Base-by-base conservation (phyloP, 2,329 filamentous ascomycete species). In the Raffaelea deltoideospora region DNA sequence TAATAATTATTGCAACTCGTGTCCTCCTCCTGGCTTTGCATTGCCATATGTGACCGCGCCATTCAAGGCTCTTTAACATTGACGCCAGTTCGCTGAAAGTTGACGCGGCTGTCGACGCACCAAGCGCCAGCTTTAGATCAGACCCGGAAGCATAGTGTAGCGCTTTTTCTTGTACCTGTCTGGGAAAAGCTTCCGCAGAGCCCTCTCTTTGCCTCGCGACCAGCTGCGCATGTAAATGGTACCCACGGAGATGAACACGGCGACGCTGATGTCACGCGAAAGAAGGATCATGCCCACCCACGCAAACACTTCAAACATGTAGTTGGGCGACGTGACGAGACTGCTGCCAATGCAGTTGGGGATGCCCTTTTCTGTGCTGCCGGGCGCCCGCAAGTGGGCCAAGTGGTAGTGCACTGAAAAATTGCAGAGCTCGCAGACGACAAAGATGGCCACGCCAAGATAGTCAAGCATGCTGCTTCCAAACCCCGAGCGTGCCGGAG, bases 141-240 rank as follows among this genome's bases (percentile, higher is more conserved):
- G 61, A 3, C 82, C 82, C 3, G 90, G 85, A 40, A 95, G 58
- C 60, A 94, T 80, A 41, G 73, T 76, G 53, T 69, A 88, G 51
- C 74, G 74, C 83, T 98, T 96, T 67, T 79, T 87, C 77, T 88
- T 87, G 64, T 98, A 98, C 60, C 79, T 82, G 55, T 87, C 81
- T 29, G 82, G 82, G 58, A 96, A 94, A 56, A 94, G 83, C 57
- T 80, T 79, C 50, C 90, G 76, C 56, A 95, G 90, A 39, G 83
- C 76, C 53, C 66, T 73, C 69, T 98, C 90, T 71, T 95, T 96
- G 67, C 85, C 88, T 59, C 72, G 72, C 28, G 79, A 88, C 90
- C 90, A 98, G 36, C 65, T 57, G 39, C 70, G 74, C 90, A 98
- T 96, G 59, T 87, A 84, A 19, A 61, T 67, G 14, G 67, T 70